Percentiles rank a stretch among this genome's conserved stretches.
These are phyloP conservation scores for Geopyxis carbonaria DNA, from an alignment of 495 filamentous ascomycete species.

Conservation along the genomic window DNA sequence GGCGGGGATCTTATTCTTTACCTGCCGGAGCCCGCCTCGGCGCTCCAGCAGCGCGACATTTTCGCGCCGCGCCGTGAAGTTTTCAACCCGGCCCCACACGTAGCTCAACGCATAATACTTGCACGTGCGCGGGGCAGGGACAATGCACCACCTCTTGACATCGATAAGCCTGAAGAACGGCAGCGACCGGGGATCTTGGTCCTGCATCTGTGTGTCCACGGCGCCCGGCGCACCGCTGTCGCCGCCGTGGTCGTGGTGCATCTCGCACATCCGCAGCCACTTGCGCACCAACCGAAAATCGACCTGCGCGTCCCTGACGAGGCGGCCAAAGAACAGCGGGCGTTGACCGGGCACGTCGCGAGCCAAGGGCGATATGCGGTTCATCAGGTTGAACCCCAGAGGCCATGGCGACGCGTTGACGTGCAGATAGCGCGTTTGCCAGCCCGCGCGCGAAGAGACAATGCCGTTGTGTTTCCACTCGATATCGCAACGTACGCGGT, in stretches of 20 bases:
- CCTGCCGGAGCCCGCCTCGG: too few relatives aligned
- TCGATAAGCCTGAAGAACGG: constrained; percentile 1
- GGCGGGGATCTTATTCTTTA: too few relatives aligned
- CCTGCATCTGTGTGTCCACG: too few relatives aligned
- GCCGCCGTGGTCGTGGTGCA: neutral
- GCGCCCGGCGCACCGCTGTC: neutral
- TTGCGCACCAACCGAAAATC: neutral
- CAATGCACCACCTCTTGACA: neutral
- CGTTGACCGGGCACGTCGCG: neutral
- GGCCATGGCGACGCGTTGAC: neutral
- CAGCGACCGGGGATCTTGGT: too few relatives aligned
- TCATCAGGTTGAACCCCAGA: too few relatives aligned
- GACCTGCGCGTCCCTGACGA: neutral
- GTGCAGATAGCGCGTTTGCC: too few relatives aligned
- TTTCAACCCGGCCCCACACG: constrained; percentile 9
- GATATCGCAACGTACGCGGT: neutral
- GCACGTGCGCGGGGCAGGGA: neutral
- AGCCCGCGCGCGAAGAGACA: too few relatives aligned
- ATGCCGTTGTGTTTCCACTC: too few relatives aligned
- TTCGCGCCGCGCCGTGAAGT: neutral
- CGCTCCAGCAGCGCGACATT: neutral
- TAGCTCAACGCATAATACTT: constrained; percentile 12
- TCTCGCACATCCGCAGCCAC: neutral
- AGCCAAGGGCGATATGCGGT: too few relatives aligned
- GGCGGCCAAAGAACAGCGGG: neutral